phyloP scores from a whole-genome alignment of 306 rosid genomes.

The Inga leiocalycina region DNA sequence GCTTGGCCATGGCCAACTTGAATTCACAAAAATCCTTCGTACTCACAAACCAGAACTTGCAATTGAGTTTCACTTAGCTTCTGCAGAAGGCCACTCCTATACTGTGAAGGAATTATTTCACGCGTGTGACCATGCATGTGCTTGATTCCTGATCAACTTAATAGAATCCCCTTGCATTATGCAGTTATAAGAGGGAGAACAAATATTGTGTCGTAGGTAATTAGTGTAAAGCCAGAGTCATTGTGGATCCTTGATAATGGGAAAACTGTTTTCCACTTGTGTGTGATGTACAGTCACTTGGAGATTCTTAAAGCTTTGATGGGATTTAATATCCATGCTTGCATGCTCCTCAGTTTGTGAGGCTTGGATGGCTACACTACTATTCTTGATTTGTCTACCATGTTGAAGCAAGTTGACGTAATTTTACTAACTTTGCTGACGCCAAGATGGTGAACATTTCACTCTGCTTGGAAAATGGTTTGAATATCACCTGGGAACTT shows the following conservation, averaged over 20 bases:
- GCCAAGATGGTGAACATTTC: too few relatives aligned
- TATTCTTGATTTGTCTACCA: neutral
- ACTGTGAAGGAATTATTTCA: neutral
- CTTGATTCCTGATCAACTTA: neutral
- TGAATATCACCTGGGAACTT: too few relatives aligned
- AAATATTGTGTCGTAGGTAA: neutral
- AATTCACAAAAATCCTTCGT: neutral
- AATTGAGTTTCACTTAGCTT: neutral
- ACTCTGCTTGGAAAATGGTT: too few relatives aligned
- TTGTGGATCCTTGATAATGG: too few relatives aligned
- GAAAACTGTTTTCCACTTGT: conserved; percentile 22
- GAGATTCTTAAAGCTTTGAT: conserved; percentile 27
- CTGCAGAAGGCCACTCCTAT: neutral
- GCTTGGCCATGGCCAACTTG: neutral
- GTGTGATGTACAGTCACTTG: conserved; percentile 24
- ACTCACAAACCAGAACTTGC: neutral
- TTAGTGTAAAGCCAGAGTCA: too few relatives aligned
- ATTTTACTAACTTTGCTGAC: too few relatives aligned
- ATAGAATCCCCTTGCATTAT: conserved; percentile 15
- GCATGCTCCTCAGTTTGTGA: neutral
- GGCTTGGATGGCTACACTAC: neutral
- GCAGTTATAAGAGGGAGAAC: conserved; percentile 18
- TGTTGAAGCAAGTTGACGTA: neutral
- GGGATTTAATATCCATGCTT: neutral
- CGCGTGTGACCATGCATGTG: neutral